A percentile compares a stretch with the other conserved stretches of the same genome.
Evolutionary conservation across 805 yeast species (phyloP).

Genomic region (Wickerhamiella nectarea): DNA sequence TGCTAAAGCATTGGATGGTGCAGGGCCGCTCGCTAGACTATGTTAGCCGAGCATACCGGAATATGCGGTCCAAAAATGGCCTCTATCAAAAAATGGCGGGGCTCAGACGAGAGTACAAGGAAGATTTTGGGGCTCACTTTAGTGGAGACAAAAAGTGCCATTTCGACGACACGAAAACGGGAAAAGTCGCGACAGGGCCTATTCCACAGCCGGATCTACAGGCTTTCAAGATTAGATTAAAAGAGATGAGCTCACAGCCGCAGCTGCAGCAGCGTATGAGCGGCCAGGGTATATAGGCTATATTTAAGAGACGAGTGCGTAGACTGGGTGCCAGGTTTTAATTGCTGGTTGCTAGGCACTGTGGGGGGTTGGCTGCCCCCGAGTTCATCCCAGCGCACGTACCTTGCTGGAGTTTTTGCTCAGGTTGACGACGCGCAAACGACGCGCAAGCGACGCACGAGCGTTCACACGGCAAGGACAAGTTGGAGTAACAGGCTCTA

Average conservation of each 20-base stretch:
- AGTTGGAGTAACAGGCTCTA: too few species aligned
- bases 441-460: too few species aligned
- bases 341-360: too few species aligned
- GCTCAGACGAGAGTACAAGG: background rate
- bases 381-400: too few species aligned
- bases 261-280: slow-evolving; percentile 2
- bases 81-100: slow-evolving; percentile 5
- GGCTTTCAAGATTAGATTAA: background rate
- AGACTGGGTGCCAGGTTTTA: too few species aligned
- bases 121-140: background rate
- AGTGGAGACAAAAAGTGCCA: background rate
- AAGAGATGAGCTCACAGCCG: background rate
- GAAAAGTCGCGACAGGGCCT: background rate
- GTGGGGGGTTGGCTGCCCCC: too few species aligned
- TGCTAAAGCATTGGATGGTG: slow-evolving; percentile 5
- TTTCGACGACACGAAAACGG: background rate
- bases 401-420: too few species aligned
- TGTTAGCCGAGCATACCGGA: background rate
- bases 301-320: too few species aligned
- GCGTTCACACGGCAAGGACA: too few species aligned
- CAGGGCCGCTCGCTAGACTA: slow-evolving; percentile 6
- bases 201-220: slow-evolving; percentile 1
- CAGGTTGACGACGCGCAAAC: too few species aligned
- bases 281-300: background rate
- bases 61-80: slow-evolving; percentile 1